Conservation (phyloP, 2,329 filamentous ascomycete species). For the Clarireedia monteithiana region DNA sequence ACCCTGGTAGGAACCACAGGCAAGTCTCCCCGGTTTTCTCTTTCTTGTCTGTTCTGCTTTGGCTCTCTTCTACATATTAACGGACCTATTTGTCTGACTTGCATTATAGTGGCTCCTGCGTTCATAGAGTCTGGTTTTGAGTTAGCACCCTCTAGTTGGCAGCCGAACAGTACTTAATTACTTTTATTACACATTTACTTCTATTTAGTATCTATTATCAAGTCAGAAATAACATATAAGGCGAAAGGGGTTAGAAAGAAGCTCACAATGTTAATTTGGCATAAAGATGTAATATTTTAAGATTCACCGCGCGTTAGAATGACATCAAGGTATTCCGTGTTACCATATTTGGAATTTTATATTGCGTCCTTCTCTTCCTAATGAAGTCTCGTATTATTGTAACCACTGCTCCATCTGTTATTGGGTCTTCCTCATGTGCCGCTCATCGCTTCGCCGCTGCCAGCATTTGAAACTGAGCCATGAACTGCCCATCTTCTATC, state of each 20-base stretch:
- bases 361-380: not conserved
- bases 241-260: no score
- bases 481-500: not conserved
- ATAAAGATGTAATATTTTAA: no score
- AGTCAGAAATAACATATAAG: no score
- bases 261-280: not conserved
- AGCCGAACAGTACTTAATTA: not conserved
- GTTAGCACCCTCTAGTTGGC: not conserved
- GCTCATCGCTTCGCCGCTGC: not conserved
- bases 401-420: not conserved
- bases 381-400: not conserved
- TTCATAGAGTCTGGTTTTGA: not conserved
- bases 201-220: not conserved
- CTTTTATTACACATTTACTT: not conserved
- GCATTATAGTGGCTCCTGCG: not conserved
- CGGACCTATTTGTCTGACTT: not conserved
- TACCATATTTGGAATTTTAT: not conserved
- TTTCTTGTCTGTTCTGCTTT: not conserved
- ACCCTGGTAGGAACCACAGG: not conserved
- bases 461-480: not conserved
- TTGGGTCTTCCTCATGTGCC: not conserved
- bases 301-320: not conserved
- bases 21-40: not conserved
- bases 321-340: not conserved
- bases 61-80: not conserved